Evolutionary conservation across 139 green algal species (phyloP).

Genomic region (Dunaliella primolecta): DNA sequence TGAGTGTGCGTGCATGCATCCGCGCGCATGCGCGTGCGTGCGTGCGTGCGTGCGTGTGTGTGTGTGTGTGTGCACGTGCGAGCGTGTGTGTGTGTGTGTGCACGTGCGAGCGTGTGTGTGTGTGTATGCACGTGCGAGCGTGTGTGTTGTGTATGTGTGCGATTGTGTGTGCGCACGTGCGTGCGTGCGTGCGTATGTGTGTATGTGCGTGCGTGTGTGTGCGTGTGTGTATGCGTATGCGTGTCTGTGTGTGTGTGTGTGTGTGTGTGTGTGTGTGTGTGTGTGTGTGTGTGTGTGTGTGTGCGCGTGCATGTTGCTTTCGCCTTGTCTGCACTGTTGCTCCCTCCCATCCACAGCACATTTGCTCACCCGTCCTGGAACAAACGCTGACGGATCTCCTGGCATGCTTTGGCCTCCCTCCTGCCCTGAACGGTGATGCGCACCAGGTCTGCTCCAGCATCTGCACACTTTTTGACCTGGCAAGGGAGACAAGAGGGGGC

Average conservation of each 20-base stretch:
- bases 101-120: too few relatives aligned
- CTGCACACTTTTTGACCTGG: slow-evolving; percentile 96
- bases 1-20: too few relatives aligned
- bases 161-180: too few relatives aligned
- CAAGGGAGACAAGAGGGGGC: too few relatives aligned
- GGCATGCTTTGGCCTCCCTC: slow-evolving; percentile 92
- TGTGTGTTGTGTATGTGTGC: too few relatives aligned
- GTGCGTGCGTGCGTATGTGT: neutral
- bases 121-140: too few relatives aligned
- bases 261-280: neutral
- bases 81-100: too few relatives aligned
- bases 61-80: too few relatives aligned
- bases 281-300: neutral
- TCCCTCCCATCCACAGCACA: too few relatives aligned
- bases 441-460: slow-evolving; percentile 93
- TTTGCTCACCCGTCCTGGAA: slow-evolving; percentile 80
- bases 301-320: neutral
- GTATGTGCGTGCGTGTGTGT: neutral
- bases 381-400: slow-evolving; percentile 87
- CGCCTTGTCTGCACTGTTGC: too few relatives aligned
- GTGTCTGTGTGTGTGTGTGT: neutral
- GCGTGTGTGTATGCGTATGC: neutral
- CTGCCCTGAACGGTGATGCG: slow-evolving; percentile 96
- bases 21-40: too few relatives aligned
- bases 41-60: too few relatives aligned